Evolutionary conservation across 1,284 basidiomycete genomes (phyloP).

Genomic region (Cerrena zonata): DNA sequence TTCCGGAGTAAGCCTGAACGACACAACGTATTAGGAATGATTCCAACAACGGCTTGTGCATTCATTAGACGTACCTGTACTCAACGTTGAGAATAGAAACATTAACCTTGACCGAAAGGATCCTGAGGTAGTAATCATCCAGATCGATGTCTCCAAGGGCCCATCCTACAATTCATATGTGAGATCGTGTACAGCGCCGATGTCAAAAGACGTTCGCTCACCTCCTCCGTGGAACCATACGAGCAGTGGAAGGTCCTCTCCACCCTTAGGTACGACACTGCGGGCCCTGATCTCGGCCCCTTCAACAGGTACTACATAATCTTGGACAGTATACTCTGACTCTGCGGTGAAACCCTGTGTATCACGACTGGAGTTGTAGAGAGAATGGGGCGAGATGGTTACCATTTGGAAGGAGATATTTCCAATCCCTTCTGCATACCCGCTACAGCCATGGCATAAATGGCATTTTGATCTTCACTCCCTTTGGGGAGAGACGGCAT

Average conservation of each 20-base stretch:
- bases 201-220: slow-evolving; percentile 2
- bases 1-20: slow-evolving; percentile 9
- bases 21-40: background rate
- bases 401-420: background rate
- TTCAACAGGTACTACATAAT: slow-evolving; percentile 5
- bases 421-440: background rate
- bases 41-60: background rate
- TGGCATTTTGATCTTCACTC: background rate
- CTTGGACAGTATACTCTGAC: background rate
- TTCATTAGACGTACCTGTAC: slow-evolving; percentile 8
- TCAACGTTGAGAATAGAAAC: slow-evolving; percentile 19
- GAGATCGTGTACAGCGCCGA: background rate
- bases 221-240: slow-evolving; percentile 11
- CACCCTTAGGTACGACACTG: slow-evolving; percentile 5
- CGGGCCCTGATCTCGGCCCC: background rate
- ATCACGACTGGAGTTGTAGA: background rate
- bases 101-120: slow-evolving; percentile 3
- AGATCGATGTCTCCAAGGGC: slow-evolving; percentile 8
- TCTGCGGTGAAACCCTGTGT: background rate
- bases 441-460: background rate
- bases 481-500: background rate
- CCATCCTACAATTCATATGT: slow-evolving; percentile 1
- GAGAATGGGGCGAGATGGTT: background rate
- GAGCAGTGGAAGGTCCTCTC: background rate
- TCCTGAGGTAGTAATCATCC: slow-evolving; percentile 12